A percentile compares a stretch with the other conserved stretches of the same genome.
phyloP scores from a whole-genome alignment of 495 filamentous ascomycete species.

The Aspergillus coremiiformis region DNA sequence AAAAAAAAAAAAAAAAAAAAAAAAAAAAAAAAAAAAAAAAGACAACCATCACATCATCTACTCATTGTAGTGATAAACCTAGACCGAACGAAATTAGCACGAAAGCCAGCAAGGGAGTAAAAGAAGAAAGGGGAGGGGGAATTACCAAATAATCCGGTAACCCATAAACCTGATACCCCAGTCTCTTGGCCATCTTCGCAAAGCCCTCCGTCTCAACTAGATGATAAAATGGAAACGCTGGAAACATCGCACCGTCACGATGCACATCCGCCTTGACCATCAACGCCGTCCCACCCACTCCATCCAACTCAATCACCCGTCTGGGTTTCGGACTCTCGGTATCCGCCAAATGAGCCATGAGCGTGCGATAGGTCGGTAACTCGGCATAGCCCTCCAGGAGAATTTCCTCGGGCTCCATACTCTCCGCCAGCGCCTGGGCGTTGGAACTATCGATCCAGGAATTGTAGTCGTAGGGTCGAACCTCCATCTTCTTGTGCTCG shows the following conservation, averaged over 20 bases:
- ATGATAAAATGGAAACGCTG: conserved; percentile 91
- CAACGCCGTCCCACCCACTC: conserved; percentile 88
- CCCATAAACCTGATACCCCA: conserved; percentile 78
- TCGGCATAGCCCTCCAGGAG: conserved; percentile 88
- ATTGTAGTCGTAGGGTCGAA: conserved; percentile 93
- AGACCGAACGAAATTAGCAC: conserved; percentile 10
- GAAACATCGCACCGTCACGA: conserved; percentile 97
- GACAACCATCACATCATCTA: conserved; percentile 30
- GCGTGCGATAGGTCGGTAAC: conserved; percentile 78
- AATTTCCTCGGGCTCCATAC: conserved; percentile 86
- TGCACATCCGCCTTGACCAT: conserved; percentile 97
- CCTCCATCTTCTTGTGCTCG: conserved; percentile 57
- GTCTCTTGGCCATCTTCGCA: conserved; percentile 86
- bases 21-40: conserved; percentile 4
- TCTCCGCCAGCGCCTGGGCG: conserved; percentile 63
- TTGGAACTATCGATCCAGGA: conserved; percentile 84
- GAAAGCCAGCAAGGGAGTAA: background rate
- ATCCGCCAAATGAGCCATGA: conserved; percentile 84
- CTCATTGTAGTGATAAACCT: conserved; percentile 92
- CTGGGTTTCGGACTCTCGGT: conserved; percentile 45
- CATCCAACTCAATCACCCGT: conserved; percentile 68
- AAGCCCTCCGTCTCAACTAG: conserved; percentile 97
- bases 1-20: too few relatives aligned
- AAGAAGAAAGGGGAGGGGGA: conserved; percentile 8
- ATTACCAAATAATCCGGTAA: conserved; percentile 94